Evolutionary conservation across 208 protist genomes (phyloP).

Genomic region (Leishmania braziliensis): DNA sequence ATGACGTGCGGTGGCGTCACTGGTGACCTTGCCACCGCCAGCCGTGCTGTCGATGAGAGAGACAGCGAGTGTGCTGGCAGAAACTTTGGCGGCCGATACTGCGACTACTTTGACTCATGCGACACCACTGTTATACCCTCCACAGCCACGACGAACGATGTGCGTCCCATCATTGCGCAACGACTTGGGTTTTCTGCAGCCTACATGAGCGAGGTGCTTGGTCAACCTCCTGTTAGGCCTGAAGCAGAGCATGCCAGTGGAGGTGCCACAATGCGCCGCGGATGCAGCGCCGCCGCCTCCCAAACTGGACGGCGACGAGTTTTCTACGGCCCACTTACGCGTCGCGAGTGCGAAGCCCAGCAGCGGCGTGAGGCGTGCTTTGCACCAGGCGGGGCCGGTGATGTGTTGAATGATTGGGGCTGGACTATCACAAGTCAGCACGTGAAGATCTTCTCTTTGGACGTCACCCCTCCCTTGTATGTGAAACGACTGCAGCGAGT

Average conservation of each 20-base stretch:
- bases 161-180: conserved; percentile 25
- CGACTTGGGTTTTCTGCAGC: conserved; percentile 15
- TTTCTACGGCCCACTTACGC: conserved; percentile 20
- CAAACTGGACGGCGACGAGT: background rate
- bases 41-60: background rate
- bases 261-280: background rate
- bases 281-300: background rate
- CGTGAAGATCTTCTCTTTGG: conserved; percentile 78
- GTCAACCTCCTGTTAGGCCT: background rate
- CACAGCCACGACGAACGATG: conserved; percentile 8
- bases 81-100: background rate
- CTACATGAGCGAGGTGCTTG: conserved; percentile 28
- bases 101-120: background rate
- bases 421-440: conserved; percentile 66
- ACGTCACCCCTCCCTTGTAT: conserved; percentile 64
- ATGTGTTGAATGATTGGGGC: conserved; percentile 75
- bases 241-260: background rate
- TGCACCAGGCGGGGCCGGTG: conserved; percentile 24
- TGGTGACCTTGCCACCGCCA: background rate
- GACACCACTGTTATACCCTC: background rate
- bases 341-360: conserved; percentile 22
- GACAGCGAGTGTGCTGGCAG: background rate
- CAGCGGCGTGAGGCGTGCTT: conserved; percentile 23
- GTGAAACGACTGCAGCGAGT: conserved; percentile 60
- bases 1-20: background rate